Base-by-base conservation (phyloP, 129 eudicot genomes). In the Pittosporum tobira region DNA sequence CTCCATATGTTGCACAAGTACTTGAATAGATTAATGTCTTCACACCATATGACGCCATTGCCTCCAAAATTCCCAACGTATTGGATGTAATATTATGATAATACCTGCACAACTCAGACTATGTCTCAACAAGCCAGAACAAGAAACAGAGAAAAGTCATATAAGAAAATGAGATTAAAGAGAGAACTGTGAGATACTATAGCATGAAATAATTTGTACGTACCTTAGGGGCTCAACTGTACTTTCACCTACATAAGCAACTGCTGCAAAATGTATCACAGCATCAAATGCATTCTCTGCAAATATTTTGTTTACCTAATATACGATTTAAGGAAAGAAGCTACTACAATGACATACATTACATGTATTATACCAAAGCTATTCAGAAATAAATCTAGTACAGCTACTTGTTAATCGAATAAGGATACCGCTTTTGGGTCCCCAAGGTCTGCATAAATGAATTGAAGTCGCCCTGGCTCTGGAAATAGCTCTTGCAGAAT, bases 161-260 rank as follows among this genome's bases (percentile, higher is more conserved):
- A 1, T 26, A 19, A 21, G 20, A 8, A 19, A 10, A 5, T 15
- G 34, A 26, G 24, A 38, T 22, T 1, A 16, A 40, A 58, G 10
- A 27, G 44, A 38, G 7, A 16, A 18, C 2, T 9, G 25, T 16
- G 16, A 43, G 24, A 29, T 27, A 42, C 49, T 27, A 18, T 37
- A 48, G 21, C 11, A 25, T 22, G 28, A 37, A 38, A 1, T n/a
- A 20, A n/a, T n/a, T n/a, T n/a, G n/a, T 11, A 70, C 75, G 62
- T 74, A 88, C 96, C 75, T 80, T 36, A 88, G 79, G 13, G 96
- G 96, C 65, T 88, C 84, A 37, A 81, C 73, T 29, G 96, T 88
- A 70, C 96, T 88, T 70, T 88, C 96, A 53, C 96, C 96, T 46
- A 88, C 96, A 71, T 88, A 88, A 28, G 96, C 96, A 59, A 88